Base-by-base conservation (phyloP, 352 stramenopile species). In the Phytopythium delawarense region DNA sequence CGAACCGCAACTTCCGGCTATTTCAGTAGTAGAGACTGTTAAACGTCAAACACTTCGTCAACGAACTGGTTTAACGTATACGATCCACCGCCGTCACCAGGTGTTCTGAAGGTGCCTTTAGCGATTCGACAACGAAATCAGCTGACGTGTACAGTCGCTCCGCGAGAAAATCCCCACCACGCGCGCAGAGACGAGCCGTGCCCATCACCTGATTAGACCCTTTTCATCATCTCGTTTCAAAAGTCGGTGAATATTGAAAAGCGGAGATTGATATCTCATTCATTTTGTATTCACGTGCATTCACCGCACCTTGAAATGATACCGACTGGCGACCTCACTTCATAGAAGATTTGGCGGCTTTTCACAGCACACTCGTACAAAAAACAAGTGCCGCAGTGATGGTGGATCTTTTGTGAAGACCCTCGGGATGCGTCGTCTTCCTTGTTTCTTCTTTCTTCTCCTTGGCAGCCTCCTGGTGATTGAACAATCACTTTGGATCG, bases 201-300 rank as follows among this genome's bases (percentile, higher is more conserved):
- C 54, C n/a, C 54, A 51, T 60, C 54, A 18, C 28, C 37, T 50
- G 54, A 60, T 60, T 51, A 60, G 54, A 25, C 49, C 25, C 34
- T 48, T 40, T 34, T 34, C 11, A 53, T 21, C 7, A n/a, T 7
- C 3, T 1, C 28, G 21, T 53, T 35, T 0, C 23, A 53, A 53
- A 53, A 53, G 11, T n/a, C 3, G 48, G 7, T 13, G 5, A 12
- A 23, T 1, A 16, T 15, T 15, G 16, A 25, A n/a, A 45, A 7
- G 9, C 13, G 18, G 39, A 23, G n/a, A 23, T 21, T 9, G 3
- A 15, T 1, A n/a, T 46, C 11, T 15, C 7, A 28, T 12, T 25
- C 5, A 4, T 16, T n/a, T 42, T 56, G 15, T 56, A 49, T 9
- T 48, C 2, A 2, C 25, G 25, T 28, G 25, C 25, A 45, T 28